Evolutionary conservation across 495 filamentous ascomycete genomes (phyloP), one percentile per base, ranked within the genome.

Genomic region (Endocarpon pusillum): DNA sequence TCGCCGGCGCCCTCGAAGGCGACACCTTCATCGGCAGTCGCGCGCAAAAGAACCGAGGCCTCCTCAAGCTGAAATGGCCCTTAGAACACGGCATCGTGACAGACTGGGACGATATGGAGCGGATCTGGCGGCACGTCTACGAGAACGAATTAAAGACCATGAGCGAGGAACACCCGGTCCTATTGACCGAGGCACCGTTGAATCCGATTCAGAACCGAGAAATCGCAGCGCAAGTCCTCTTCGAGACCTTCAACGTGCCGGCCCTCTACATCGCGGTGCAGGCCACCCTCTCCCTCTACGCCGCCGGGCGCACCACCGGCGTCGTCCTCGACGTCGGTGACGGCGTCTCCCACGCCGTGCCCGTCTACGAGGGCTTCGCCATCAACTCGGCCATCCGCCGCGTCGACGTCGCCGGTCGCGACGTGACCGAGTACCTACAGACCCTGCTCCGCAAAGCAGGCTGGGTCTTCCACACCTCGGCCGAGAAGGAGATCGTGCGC

Each of bases 31-130:
- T 99, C 53, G 89, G 89, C 23, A 75, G 82, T 42, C 75, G 81
- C 49, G 86, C 86, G 34, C 83, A 92, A 47, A 86, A 94, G 44
- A 67, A 93, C 47, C 73, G 89, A 51, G 89, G 89, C 11, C 64
- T 99, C 39, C 63, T 99, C 44, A 96, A 94, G 62, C 85, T 99
- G 47, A 69, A 73, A 33, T 96, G 96, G 48, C 89, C 89, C 26
- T 66, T 99, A 36, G 91, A 94, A 54, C 89, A 99, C 54, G 89
- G 89, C 47, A 89, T 96, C 42, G 89, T 99, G 30, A 99, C 89
- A 39, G 86, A 99, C 57, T 99, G 89, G 89, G 89, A 96, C 47
- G 89, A 99, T 49, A 99, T 99, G 89, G 89, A 96, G 62, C 78
- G 81, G 55, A 99, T 99, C 57, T 99, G 89, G 89, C 79, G 84